phyloP scores from a whole-genome alignment of 2,329 filamentous ascomycete genomes.

The Diaporthe amygdali region DNA sequence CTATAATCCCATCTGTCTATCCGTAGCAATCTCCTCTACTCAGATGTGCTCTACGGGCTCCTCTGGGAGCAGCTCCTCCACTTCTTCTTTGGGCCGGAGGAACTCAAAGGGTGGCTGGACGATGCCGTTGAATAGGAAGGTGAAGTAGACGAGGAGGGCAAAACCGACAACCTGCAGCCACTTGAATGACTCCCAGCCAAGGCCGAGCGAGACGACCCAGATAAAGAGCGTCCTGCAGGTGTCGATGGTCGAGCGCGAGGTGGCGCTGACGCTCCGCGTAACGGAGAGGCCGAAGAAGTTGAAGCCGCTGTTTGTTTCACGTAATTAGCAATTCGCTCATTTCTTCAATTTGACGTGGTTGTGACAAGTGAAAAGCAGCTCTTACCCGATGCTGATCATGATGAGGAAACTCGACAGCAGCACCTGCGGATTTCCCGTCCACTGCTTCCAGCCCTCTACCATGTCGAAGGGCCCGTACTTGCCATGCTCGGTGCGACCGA shows the following conservation, averaged over 20 bases:
- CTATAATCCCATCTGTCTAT: neutral
- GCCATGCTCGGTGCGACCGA: constrained; percentile 78
- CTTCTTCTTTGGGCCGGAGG: constrained; percentile 60
- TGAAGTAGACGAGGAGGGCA: constrained; percentile 89
- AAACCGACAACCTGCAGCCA: constrained; percentile 94
- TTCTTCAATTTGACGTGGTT: neutral
- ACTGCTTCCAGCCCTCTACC: constrained; percentile 81
- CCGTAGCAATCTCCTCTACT: neutral
- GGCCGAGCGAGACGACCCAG: constrained; percentile 90
- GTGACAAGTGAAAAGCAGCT: constrained; percentile 29
- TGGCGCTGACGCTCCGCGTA: constrained; percentile 87
- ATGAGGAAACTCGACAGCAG: constrained; percentile 83
- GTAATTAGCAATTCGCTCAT: constrained; percentile 2
- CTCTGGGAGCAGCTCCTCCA: constrained; percentile 75
- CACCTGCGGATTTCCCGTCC: constrained; percentile 74
- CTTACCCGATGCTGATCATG: constrained; percentile 96
- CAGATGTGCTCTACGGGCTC: constrained; percentile 78
- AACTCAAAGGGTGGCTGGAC: constrained; percentile 80
- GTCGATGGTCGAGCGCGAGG: constrained; percentile 93
- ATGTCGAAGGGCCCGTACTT: constrained; percentile 89
- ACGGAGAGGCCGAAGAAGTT: constrained; percentile 98
- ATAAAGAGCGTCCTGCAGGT: constrained; percentile 98
- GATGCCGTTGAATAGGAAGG: constrained; percentile 94
- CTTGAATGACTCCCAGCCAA: constrained; percentile 98
- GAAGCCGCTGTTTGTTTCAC: constrained; percentile 72